Conservation (phyloP, 441 rosid genomes). For the Theobroma grandiflorum region DNA sequence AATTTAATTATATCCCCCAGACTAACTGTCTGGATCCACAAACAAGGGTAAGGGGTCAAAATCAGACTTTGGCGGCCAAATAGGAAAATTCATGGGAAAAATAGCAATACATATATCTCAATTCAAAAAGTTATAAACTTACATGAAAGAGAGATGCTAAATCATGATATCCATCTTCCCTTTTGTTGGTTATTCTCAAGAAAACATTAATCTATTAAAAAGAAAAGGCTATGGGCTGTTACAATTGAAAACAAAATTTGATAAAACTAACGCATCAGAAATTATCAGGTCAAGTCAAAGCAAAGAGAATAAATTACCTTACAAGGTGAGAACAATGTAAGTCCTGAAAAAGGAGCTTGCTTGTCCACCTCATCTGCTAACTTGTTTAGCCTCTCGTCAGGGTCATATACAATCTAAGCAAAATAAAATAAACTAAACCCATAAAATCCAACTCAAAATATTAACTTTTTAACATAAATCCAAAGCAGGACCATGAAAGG, state of each 20-base stretch:
- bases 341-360: conserved; percentile 90
- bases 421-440: not conserved
- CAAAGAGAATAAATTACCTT: conserved; percentile 54
- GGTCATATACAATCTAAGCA: conserved; percentile 76
- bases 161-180: conserved; percentile 95
- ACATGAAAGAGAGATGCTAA: conserved; percentile 97
- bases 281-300: not conserved
- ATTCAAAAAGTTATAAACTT: conserved; percentile 29
- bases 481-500: conserved; percentile 7
- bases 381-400: conserved; percentile 78
- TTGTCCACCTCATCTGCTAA: conserved; percentile 78
- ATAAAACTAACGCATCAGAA: not conserved
- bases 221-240: not conserved
- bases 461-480: not conserved
- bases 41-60: conserved; percentile 21
- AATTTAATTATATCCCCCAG: conserved; percentile 89
- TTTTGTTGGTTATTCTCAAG: conserved; percentile 82
- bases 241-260: not conserved
- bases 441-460: not conserved
- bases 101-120: not conserved
- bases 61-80: not conserved
- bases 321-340: conserved; percentile 94
- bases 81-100: not conserved
- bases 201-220: conserved; percentile 79
- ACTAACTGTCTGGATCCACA: conserved; percentile 68